A percentile compares a stretch with the other conserved stretches of the same genome.
phyloP scores from a whole-genome alignment of 2,329 filamentous ascomycete species.

The Penicillium sp. region DNA sequence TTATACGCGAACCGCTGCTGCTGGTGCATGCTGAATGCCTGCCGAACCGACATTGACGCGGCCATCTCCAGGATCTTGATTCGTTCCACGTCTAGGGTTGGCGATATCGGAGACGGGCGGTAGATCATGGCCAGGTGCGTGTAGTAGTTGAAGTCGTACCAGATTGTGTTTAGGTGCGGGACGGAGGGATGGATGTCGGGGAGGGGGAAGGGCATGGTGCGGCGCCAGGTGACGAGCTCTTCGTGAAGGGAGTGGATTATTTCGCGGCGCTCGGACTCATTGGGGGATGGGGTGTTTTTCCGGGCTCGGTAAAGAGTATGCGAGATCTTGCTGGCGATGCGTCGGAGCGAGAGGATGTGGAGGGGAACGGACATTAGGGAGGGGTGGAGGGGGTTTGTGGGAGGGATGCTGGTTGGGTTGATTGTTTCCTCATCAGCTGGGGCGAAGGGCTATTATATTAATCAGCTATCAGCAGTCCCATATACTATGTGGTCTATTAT shows the following conservation, averaged over 20 bases:
- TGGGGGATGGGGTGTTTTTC: slow-evolving; percentile 19
- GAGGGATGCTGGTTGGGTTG: slow-evolving; percentile 27
- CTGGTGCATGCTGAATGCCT: slow-evolving; percentile 45
- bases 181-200: slow-evolving; percentile 46
- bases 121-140: slow-evolving; percentile 53
- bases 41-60: slow-evolving; percentile 50
- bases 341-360: slow-evolving; percentile 49
- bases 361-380: slow-evolving; percentile 47
- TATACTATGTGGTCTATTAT: neutral
- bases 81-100: slow-evolving; percentile 40
- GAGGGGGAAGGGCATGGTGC: slow-evolving; percentile 51
- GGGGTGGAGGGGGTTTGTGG: slow-evolving; percentile 35
- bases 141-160: slow-evolving; percentile 57
- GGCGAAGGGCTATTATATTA: slow-evolving; percentile 40
- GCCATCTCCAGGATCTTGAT: slow-evolving; percentile 47
- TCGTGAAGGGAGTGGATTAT: slow-evolving; percentile 44
- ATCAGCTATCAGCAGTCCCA: neutral
- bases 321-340: slow-evolving; percentile 49
- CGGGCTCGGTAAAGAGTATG: slow-evolving; percentile 44
- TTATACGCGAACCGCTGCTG: slow-evolving; percentile 50
- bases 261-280: slow-evolving; percentile 34
- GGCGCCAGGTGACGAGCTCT: slow-evolving; percentile 52
- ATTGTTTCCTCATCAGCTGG: slow-evolving; percentile 44
- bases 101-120: slow-evolving; percentile 50
- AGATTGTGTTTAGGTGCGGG: slow-evolving; percentile 50